These are phyloP conservation scores for Miscanthus sacchariflorus DNA, from an alignment of 202 grass and related monocot species.

Conservation along the genomic window DNA sequence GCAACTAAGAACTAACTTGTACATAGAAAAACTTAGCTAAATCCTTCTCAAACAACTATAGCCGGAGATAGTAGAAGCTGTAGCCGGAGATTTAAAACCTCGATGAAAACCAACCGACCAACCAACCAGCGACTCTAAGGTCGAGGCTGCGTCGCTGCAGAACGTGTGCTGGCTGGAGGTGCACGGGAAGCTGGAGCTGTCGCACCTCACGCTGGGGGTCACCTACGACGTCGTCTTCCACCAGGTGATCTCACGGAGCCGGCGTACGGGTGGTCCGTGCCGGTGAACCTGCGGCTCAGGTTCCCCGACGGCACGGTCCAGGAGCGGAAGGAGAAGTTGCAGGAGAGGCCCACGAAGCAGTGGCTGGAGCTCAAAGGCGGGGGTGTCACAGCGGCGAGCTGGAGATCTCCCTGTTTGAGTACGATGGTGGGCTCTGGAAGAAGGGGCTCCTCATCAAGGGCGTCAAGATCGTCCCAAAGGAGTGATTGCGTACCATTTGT, in stretches of 20 bases:
- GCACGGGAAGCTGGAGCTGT: slow-evolving; percentile 57
- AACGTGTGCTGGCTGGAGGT: slow-evolving; percentile 69
- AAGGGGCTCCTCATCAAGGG: slow-evolving; percentile 56
- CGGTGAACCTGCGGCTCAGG: slow-evolving; percentile 57
- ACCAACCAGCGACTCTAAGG: slow-evolving; percentile 8
- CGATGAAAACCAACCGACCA: background rate
- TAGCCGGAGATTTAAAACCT: too few relatives aligned
- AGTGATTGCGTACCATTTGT: slow-evolving; percentile 29
- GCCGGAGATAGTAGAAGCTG: too few relatives aligned
- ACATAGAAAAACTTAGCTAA: too few relatives aligned
- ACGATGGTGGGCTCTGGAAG: slow-evolving; percentile 54
- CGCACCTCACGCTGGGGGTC: slow-evolving; percentile 52
- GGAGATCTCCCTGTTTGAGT: slow-evolving; percentile 65
- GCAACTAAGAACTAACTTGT: too few relatives aligned
- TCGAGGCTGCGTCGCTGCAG: slow-evolving; percentile 49
- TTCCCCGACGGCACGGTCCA: slow-evolving; percentile 49
- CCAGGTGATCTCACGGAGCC: slow-evolving; percentile 26
- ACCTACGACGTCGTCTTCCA: slow-evolving; percentile 51
- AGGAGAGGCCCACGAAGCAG: slow-evolving; percentile 41
- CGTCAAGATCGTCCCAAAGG: slow-evolving; percentile 49
- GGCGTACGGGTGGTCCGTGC: slow-evolving; percentile 37
- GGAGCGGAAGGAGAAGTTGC: slow-evolving; percentile 51
- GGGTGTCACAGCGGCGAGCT: slow-evolving; percentile 37
- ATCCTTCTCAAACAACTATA: too few relatives aligned
- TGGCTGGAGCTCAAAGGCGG: slow-evolving; percentile 56